Evolutionary conservation across 83 land plant species (phyloP).

Genomic region (Diphasiastrum complanatum): DNA sequence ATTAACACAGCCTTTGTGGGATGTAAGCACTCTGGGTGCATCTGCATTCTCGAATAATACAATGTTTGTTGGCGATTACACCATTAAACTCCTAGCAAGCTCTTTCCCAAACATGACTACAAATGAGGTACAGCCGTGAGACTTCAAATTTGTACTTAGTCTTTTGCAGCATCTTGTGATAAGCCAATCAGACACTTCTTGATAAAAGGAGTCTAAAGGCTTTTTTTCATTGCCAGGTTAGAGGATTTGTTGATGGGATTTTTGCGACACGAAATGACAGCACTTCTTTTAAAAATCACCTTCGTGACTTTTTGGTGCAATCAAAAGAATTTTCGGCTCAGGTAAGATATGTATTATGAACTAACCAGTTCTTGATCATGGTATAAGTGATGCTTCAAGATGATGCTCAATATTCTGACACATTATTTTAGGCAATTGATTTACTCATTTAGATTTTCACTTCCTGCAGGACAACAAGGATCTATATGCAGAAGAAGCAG

Average conservation of each 20-base stretch:
- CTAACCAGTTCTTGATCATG: neutral
- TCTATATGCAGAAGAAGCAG: slow-evolving; percentile 96
- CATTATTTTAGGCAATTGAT: neutral
- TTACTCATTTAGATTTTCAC: neutral
- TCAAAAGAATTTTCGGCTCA: slow-evolving; percentile 99
- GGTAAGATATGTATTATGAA: slow-evolving; percentile 32
- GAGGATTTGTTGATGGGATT: slow-evolving; percentile 82
- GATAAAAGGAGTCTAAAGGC: neutral
- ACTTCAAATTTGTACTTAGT: neutral
- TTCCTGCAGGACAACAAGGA: slow-evolving; percentile 93
- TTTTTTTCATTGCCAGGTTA: slow-evolving; percentile 51
- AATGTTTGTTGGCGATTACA: slow-evolving; percentile 76
- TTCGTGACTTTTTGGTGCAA: slow-evolving; percentile 94
- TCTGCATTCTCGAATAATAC: slow-evolving; percentile 66
- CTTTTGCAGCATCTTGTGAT: neutral
- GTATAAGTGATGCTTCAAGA: neutral
- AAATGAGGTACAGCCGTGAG: slow-evolving; percentile 45
- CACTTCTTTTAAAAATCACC: slow-evolving; percentile 69
- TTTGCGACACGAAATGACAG: slow-evolving; percentile 77
- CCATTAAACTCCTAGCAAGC: slow-evolving; percentile 76
- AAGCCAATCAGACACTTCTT: neutral
- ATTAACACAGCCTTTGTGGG: slow-evolving; percentile 96
- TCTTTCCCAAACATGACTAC: slow-evolving; percentile 96
- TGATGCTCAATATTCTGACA: neutral
- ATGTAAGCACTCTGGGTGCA: slow-evolving; percentile 50